These are phyloP conservation scores for Pezicula rhizophila DNA, from an alignment of 2,329 filamentous ascomycete genomes.

Conservation along the genomic window DNA sequence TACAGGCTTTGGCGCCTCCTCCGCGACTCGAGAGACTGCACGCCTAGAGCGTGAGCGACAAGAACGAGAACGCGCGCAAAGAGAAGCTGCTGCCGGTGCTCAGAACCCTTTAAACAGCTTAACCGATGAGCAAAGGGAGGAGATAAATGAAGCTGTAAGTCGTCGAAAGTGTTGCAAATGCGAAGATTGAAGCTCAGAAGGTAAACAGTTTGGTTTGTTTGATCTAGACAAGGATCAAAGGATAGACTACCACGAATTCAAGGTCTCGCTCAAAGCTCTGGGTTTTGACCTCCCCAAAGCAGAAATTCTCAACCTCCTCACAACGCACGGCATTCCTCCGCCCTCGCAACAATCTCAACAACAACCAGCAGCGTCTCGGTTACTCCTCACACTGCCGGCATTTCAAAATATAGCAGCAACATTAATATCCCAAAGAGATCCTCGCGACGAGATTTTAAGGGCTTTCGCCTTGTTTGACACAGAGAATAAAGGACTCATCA, in stretches of 20 bases:
- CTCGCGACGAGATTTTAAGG: constrained; percentile 81
- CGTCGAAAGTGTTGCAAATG: neutral
- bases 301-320: constrained; percentile 76
- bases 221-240: constrained; percentile 91
- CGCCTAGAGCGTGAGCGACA: constrained; percentile 34
- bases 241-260: constrained; percentile 97
- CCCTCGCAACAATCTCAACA: constrained; percentile 45
- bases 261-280: constrained; percentile 90
- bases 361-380: constrained; percentile 31
- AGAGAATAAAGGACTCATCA: constrained; percentile 86
- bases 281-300: constrained; percentile 87
- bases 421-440: constrained; percentile 76
- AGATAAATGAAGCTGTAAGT: constrained; percentile 88
- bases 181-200: neutral
- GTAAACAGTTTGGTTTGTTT: constrained; percentile 77
- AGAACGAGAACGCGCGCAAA: constrained; percentile 21
- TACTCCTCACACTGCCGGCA: constrained; percentile 65
- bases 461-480: constrained; percentile 93
- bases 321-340: constrained; percentile 69
- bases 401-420: constrained; percentile 75
- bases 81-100: constrained; percentile 12
- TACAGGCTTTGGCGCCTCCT: constrained; percentile 29
- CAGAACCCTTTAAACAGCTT: constrained; percentile 37
- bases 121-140: constrained; percentile 83
- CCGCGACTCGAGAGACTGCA: constrained; percentile 29